Evolutionary conservation across 495 filamentous ascomycete species (phyloP), one percentile per base, ranked within the genome.

Genomic region (Penicillium tannophilum): DNA sequence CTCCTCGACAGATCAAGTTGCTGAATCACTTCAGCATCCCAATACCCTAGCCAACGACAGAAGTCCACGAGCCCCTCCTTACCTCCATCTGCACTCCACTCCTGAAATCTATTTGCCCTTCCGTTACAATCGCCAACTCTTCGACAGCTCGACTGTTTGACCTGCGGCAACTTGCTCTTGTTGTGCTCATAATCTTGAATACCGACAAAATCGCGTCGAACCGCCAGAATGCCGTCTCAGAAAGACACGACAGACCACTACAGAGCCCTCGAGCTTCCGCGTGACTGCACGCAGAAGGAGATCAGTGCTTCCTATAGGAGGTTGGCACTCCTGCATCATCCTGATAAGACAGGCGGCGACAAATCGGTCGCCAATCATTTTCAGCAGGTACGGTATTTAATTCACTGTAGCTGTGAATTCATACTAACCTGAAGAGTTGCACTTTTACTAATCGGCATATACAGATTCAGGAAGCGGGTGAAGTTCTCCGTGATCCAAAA

Each of bases 311-410:
- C 77, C 7, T 80, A 79, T 63, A 79, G 75, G 52, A 74, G 63
- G 48, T 66, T 77, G 10, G 86, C 85, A 1, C 66, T 88, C 50
- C 82, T 79, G 56, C 72, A 69, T 62, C 86, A 88, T 58, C 86
- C 86, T 0, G 86, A 89, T 71, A 88, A 89, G 66, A 77, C 80
- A 63, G 73, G 75, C 33, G 70, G 72, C 36, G 73, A 73, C 28
- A 67, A 74, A 17, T 55, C 62, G 16, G 71, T 76, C 6, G 59
- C 58, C 14, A 72, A 79, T 43, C 70, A 80, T 24, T 88, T 87
- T 26, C 72, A 61, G 47, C 62, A 67, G n/a, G 57, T 59, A 49
- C 28, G 55, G 44, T 30, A 41, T 36, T 36, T 4, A 12, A 14
- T 36, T 14, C 33, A 12, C 4, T 36, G 1, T 36, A 36, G 8